phyloP scores from a whole-genome alignment of 805 yeast genomes.

The Scheffersomyces amazonensis region DNA sequence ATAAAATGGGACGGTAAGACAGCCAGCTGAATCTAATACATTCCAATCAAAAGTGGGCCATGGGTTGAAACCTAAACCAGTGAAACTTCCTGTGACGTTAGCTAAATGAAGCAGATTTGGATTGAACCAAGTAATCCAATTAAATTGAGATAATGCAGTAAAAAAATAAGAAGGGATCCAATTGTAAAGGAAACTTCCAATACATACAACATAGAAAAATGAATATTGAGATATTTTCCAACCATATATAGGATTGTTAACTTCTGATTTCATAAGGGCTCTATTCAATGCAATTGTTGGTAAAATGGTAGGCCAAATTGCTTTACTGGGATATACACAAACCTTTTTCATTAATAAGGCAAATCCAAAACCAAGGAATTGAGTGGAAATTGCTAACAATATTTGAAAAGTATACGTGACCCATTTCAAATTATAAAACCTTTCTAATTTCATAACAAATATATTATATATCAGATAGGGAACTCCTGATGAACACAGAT shows the following conservation, averaged over 20 bases:
- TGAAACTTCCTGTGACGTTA: conserved; percentile 35
- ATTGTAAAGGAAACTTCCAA: conserved; percentile 36
- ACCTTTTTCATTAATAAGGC: conserved; percentile 64
- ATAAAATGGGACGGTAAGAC: conserved; percentile 42
- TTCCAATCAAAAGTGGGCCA: conserved; percentile 45
- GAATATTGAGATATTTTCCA: conserved; percentile 42
- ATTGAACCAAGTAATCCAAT: conserved; percentile 46
- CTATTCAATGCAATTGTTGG: conserved; percentile 42
- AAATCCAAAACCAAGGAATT: conserved; percentile 64
- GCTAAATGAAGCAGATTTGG: conserved; percentile 37
- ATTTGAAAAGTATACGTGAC: conserved; percentile 52
- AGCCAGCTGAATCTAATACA: conserved; percentile 32
- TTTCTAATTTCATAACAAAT: conserved; percentile 41
- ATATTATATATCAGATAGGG: conserved; percentile 43
- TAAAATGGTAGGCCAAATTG: conserved; percentile 43
- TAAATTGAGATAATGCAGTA: conserved; percentile 36
- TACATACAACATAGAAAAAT: conserved; percentile 34
- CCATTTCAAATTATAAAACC: conserved; percentile 42
- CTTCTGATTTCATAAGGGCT: conserved; percentile 35
- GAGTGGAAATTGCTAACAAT: conserved; percentile 51
- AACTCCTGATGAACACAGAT: conserved; percentile 40
- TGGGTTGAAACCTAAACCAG: conserved; percentile 42
- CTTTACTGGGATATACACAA: conserved; percentile 40
- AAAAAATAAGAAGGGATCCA: conserved; percentile 42
- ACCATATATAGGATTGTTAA: conserved; percentile 20